Conservation (phyloP, 169 alveolate genomes). For the Plasmodium gonderi region DNA sequence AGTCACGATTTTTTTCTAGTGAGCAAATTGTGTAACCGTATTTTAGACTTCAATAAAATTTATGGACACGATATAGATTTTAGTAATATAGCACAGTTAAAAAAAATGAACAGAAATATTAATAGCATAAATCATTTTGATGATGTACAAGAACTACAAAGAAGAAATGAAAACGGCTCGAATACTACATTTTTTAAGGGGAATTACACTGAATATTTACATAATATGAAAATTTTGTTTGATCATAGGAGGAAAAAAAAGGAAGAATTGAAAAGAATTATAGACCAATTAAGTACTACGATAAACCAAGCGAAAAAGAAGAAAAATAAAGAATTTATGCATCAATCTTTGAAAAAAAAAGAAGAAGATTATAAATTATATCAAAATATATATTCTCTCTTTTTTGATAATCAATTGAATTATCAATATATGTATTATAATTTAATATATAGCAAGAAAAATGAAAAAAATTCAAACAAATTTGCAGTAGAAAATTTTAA, state of each 20-base stretch:
- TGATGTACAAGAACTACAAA: neutral
- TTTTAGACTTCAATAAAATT: slow-evolving; percentile 61
- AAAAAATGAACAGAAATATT: slow-evolving; percentile 5
- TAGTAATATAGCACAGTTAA: slow-evolving; percentile 21
- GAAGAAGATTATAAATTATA: slow-evolving; percentile 57
- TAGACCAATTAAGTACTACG: slow-evolving; percentile 45
- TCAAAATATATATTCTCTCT: slow-evolving; percentile 31
- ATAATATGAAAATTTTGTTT: slow-evolving; percentile 60
- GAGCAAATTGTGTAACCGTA: slow-evolving; percentile 58
- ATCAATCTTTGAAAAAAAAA: slow-evolving; percentile 38
- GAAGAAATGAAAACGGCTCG: neutral
- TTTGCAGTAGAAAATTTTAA: neutral
- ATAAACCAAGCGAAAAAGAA: slow-evolving; percentile 48
- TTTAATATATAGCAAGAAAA: slow-evolving; percentile 32
- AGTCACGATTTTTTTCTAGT: slow-evolving; percentile 69
- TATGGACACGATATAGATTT: slow-evolving; percentile 44
- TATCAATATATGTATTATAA: slow-evolving; percentile 72
- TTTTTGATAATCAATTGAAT: slow-evolving; percentile 16
- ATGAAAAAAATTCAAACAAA: neutral
- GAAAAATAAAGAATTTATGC: slow-evolving; percentile 66
- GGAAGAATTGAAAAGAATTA: slow-evolving; percentile 62
- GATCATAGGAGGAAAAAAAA: slow-evolving; percentile 61
- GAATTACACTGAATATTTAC: slow-evolving; percentile 27
- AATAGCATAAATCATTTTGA: neutral
- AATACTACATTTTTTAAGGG: slow-evolving; percentile 52